A percentile compares a stretch with the other conserved stretches of the same genome.
Conservation (phyloP, 2,329 filamentous ascomycete species). For the Fusarium azukiicola region DNA sequence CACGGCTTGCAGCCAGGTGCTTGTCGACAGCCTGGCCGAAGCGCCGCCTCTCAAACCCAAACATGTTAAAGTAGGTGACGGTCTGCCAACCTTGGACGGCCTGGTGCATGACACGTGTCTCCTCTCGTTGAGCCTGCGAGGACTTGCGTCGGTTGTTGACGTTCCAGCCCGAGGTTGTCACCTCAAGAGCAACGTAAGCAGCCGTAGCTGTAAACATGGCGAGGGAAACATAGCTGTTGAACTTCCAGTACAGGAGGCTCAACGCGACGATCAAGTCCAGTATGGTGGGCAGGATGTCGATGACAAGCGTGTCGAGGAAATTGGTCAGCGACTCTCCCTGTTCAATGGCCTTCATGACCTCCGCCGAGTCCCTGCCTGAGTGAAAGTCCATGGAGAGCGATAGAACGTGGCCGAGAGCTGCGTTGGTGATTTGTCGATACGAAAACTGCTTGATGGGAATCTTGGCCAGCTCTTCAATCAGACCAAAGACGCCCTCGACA, state of each 20-base stretch:
- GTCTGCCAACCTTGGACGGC: constrained; percentile 81
- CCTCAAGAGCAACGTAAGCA: constrained; percentile 50
- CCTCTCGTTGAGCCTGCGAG: constrained; percentile 67
- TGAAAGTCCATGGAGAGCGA: constrained; percentile 86
- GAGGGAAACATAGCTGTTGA: constrained; percentile 79
- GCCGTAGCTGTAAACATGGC: constrained; percentile 54
- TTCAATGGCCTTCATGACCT: constrained; percentile 82
- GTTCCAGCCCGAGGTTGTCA: constrained; percentile 62
- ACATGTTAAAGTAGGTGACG: constrained; percentile 69
- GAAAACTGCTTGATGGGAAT: constrained; percentile 62
- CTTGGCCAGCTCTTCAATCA: constrained; percentile 54
- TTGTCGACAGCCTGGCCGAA: constrained; percentile 54
- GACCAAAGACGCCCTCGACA: constrained; percentile 26
- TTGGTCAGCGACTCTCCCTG: constrained; percentile 81
- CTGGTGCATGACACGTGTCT: constrained; percentile 77
- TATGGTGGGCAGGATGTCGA: constrained; percentile 80
- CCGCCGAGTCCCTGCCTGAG: constrained; percentile 81
- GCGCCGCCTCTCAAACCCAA: constrained; percentile 54
- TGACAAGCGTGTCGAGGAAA: constrained; percentile 79
- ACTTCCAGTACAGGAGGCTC: constrained; percentile 79
- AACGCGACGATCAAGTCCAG: constrained; percentile 82
- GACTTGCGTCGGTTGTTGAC: constrained; percentile 61
- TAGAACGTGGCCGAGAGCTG: constrained; percentile 85
- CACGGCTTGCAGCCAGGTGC: constrained; percentile 47
- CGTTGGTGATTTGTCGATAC: constrained; percentile 77